Evolutionary conservation across 345 rosid species (phyloP).

Genomic region (Linum trigynum): DNA sequence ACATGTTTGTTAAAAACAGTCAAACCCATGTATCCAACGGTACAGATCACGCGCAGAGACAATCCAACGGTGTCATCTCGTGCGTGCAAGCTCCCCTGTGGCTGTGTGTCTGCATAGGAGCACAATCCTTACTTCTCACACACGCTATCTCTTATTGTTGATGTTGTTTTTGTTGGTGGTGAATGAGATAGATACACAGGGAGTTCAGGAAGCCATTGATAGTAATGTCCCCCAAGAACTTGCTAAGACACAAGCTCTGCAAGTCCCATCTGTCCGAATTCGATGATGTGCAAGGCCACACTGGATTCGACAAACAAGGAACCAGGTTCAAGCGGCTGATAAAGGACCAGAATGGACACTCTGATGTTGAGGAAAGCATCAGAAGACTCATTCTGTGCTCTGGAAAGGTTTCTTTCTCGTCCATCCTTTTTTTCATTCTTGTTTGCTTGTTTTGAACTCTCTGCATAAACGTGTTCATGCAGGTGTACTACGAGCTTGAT

Average conservation of each 20-base stretch:
- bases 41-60: no score
- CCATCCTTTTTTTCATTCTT: no score
- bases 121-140: no score
- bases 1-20: no score
- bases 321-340: constrained; percentile 86
- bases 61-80: no score
- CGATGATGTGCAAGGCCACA: constrained; percentile 90
- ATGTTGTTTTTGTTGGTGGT: background rate
- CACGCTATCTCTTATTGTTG: background rate
- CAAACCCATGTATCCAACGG: no score
- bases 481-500: constrained; percentile 52
- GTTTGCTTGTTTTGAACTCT: background rate
- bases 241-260: constrained; percentile 84
- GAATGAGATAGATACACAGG: constrained; percentile 49
- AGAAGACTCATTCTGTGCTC: constrained; percentile 85
- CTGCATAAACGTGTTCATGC: background rate
- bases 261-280: constrained; percentile 87
- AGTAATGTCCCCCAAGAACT: constrained; percentile 82
- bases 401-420: constrained; percentile 48
- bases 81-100: no score
- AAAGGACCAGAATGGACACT: constrained; percentile 75
- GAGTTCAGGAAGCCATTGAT: constrained; percentile 84
- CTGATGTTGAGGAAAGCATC: constrained; percentile 74
- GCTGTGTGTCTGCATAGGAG: no score
- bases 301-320: constrained; percentile 97